Conservation (phyloP, 768 basidiomycete genomes). For the Suillus luteus region DNA sequence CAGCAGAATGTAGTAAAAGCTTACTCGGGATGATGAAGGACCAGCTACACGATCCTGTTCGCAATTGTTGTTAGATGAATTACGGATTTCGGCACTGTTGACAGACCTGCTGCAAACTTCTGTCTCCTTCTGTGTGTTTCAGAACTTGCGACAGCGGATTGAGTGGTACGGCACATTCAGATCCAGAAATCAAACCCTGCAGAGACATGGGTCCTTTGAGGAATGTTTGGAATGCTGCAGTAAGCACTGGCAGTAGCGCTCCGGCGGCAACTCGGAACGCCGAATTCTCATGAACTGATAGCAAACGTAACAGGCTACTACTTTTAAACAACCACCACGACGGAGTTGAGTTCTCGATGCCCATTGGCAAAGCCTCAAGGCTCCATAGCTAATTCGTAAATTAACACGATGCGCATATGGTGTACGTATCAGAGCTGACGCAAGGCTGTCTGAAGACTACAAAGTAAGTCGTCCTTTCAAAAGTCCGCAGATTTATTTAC, state of each 20-base stretch:
- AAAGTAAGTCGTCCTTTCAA: neutral
- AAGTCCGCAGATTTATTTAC: neutral
- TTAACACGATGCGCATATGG: neutral
- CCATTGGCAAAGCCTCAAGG: neutral
- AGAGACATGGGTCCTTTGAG: slow-evolving; percentile 57
- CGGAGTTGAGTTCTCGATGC: neutral
- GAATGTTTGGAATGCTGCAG: neutral
- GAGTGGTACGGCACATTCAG: slow-evolving; percentile 82
- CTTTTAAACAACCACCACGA: neutral
- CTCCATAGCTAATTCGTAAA: neutral
- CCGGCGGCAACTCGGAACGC: neutral
- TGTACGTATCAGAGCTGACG: neutral
- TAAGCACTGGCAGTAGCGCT: neutral
- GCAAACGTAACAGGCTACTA: neutral
- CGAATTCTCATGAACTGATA: slow-evolving; percentile 1
- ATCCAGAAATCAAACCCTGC: slow-evolving; percentile 80
- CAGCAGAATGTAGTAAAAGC: slow-evolving; percentile 17
- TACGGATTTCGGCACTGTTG: neutral
- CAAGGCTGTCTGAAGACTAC: neutral
- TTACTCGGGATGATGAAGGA: slow-evolving; percentile 69
- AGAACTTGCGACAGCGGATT: slow-evolving; percentile 90
- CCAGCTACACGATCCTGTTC: slow-evolving; percentile 73
- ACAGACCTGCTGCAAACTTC: slow-evolving; percentile 82
- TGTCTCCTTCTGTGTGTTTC: slow-evolving; percentile 88
- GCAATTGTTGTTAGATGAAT: neutral